Conservation (phyloP, 108 stramenopile species). For the Cyclotella choctawhatcheeana region DNA sequence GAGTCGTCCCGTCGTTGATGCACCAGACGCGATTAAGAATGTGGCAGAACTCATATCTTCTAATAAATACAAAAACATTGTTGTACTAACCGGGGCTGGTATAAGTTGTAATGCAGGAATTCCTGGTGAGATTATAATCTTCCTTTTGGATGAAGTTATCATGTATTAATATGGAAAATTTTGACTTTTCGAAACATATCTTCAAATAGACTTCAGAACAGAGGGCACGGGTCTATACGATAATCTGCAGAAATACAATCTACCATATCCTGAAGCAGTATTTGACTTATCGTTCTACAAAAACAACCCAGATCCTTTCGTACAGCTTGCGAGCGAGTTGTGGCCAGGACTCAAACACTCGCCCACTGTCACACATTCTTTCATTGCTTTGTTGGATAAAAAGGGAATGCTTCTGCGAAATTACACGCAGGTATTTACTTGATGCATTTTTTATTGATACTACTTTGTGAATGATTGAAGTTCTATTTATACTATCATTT, state of each 20-base stretch:
- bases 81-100: conserved; percentile 65
- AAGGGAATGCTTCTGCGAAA: conserved; percentile 78
- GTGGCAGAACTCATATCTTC: conserved; percentile 36
- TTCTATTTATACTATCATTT: neutral
- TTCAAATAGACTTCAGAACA: conserved; percentile 79
- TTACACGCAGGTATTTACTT: conserved; percentile 77
- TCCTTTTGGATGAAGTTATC: neutral
- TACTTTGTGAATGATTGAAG: too few species aligned
- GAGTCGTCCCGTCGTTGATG: neutral
- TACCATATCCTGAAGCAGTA: conserved; percentile 92
- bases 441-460: neutral
- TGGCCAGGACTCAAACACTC: conserved; percentile 82
- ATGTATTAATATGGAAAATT: neutral
- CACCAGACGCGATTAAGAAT: conserved; percentile 26
- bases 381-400: conserved; percentile 80
- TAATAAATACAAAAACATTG: conserved; percentile 47
- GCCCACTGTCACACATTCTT: conserved; percentile 93
- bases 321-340: conserved; percentile 75
- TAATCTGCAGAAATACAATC: conserved; percentile 87
- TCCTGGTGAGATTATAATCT: conserved; percentile 40
- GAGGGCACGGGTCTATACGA: conserved; percentile 90
- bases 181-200: neutral
- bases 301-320: conserved; percentile 75
- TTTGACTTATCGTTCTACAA: conserved; percentile 91
- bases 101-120: conserved; percentile 87